phyloP scores from a whole-genome alignment of 495 filamentous ascomycete genomes.

The Thozetella sp. region DNA sequence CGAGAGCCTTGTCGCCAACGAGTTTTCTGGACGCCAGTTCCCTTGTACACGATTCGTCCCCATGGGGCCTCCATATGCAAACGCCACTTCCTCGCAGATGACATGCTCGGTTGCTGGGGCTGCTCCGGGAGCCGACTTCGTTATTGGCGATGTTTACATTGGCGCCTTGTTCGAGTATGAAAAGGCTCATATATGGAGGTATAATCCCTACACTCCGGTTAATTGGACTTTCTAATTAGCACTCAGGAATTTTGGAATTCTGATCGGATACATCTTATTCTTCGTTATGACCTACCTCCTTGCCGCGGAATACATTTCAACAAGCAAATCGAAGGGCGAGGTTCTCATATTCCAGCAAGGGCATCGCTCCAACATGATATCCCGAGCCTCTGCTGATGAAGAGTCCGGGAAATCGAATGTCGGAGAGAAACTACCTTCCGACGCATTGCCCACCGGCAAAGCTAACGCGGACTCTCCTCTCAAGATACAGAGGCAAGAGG shows the following conservation, averaged over 20 bases:
- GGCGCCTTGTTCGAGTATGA: slow-evolving; percentile 22
- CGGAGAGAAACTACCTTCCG: background rate
- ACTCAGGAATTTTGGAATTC: slow-evolving; percentile 65
- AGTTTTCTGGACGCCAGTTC: slow-evolving; percentile 72
- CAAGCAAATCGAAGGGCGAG: slow-evolving; percentile 77
- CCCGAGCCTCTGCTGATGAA: background rate
- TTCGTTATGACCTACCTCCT: slow-evolving; percentile 64
- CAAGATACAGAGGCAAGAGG: slow-evolving; percentile 7
- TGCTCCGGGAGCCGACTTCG: slow-evolving; percentile 49
- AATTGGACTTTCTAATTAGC: background rate
- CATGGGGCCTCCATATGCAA: slow-evolving; percentile 40
- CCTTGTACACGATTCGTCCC: slow-evolving; percentile 66
- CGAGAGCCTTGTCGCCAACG: slow-evolving; percentile 88
- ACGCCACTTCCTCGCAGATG: slow-evolving; percentile 35
- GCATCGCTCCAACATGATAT: slow-evolving; percentile 51
- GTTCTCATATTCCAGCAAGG: slow-evolving; percentile 79
- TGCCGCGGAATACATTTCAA: slow-evolving; percentile 69
- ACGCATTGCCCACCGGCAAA: background rate
- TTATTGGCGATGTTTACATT: slow-evolving; percentile 71
- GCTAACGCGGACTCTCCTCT: background rate
- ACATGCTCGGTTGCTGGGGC: slow-evolving; percentile 68
- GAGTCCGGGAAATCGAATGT: background rate
- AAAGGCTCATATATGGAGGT: slow-evolving; percentile 9
- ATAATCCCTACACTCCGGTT: background rate
- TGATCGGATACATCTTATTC: slow-evolving; percentile 68